Conservation (phyloP, 257 asterid genomes). For the Gynochthodes officinalis region DNA sequence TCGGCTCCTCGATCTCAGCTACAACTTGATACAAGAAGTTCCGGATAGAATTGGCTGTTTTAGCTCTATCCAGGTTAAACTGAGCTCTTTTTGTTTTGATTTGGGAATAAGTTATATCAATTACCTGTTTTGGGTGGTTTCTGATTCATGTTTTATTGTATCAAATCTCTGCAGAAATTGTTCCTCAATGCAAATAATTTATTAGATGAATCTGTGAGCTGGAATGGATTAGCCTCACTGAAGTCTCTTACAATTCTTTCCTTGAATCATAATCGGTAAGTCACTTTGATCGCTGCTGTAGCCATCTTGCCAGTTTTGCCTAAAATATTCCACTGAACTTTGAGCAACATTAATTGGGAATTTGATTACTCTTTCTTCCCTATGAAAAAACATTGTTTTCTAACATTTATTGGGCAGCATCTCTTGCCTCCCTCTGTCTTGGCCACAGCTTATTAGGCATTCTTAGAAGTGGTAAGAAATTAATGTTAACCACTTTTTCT, state of each 20-base stretch:
- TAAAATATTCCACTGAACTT: background rate
- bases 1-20: conserved; percentile 75
- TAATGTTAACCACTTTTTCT: background rate
- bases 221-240: conserved; percentile 72
- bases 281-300: conserved; percentile 8
- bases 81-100: conserved; percentile 15
- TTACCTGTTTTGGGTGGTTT: conserved; percentile 3
- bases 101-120: conserved; percentile 13
- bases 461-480: background rate
- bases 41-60: conserved; percentile 53
- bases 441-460: background rate
- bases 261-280: conserved; percentile 63
- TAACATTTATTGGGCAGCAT: background rate
- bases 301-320: background rate
- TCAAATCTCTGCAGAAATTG: conserved; percentile 52
- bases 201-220: conserved; percentile 50
- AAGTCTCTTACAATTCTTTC: conserved; percentile 59
- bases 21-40: conserved; percentile 53
- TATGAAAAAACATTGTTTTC: background rate
- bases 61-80: conserved; percentile 54
- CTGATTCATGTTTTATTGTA: conserved; percentile 12
- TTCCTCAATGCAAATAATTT: conserved; percentile 56
- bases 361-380: background rate
- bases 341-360: background rate
- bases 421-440: background rate